Conservation (phyloP, 1,284 basidiomycete genomes). For the Cystobasidium pallidum region DNA sequence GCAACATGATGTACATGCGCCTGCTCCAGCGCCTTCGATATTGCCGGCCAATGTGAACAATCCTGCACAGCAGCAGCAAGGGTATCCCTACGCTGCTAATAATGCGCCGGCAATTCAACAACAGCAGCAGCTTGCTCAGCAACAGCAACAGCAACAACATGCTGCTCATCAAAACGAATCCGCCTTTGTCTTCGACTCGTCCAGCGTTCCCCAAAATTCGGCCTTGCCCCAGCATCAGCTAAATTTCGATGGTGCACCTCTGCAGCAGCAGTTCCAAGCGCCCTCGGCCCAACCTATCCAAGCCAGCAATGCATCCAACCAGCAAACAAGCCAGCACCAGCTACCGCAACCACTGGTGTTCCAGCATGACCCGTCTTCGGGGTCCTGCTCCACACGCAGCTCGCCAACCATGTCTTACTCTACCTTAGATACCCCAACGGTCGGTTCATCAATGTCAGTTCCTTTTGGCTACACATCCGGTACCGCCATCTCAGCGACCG, state of each 20-base stretch:
- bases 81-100: background rate
- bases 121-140: constrained; percentile 7
- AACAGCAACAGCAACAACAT: background rate
- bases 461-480: constrained; percentile 2
- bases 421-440: constrained; percentile 8
- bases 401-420: background rate
- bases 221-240: background rate
- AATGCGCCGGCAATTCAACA: background rate
- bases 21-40: background rate
- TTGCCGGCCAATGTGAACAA: background rate
- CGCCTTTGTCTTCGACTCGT: constrained; percentile 4
- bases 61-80: background rate
- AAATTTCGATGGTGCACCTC: constrained; percentile 1
- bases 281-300: background rate
- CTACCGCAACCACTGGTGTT: background rate
- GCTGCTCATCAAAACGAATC: background rate
- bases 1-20: background rate
- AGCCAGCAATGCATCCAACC: background rate
- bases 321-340: constrained; percentile 1
- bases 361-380: background rate
- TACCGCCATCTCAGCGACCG: background rate
- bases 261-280: constrained; percentile 6
- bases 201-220: background rate
- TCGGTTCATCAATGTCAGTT: constrained; percentile 1
- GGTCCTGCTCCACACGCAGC: constrained; percentile 1